These are phyloP conservation scores for Flammula alnicola DNA, from an alignment of 1,284 basidiomycete genomes.

Conservation along the genomic window DNA sequence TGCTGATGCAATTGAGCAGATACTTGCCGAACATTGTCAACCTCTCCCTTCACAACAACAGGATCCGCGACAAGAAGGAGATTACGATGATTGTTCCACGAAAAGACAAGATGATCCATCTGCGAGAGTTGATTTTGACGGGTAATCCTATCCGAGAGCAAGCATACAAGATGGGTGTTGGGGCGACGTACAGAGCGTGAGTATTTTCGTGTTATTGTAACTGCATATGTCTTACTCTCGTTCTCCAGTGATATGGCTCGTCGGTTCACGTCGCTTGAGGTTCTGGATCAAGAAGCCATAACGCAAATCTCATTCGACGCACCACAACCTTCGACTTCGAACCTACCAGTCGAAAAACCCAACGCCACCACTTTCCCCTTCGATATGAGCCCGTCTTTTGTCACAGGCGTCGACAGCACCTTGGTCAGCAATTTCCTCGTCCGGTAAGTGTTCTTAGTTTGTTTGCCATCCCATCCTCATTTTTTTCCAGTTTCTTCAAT, in stretches of 20 bases:
- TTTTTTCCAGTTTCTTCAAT: conserved; percentile 73
- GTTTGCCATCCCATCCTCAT: conserved; percentile 15
- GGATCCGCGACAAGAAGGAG: conserved; percentile 67
- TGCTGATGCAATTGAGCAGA: conserved; percentile 60
- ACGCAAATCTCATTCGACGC: conserved; percentile 75
- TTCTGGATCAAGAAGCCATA: conserved; percentile 79
- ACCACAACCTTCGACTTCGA: conserved; percentile 49
- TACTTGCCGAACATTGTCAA: conserved; percentile 79
- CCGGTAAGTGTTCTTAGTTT: conserved; percentile 51
- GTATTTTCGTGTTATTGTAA: conserved; percentile 27
- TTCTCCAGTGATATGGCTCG: conserved; percentile 67
- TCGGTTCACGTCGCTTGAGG: conserved; percentile 71
- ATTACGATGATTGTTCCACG: conserved; percentile 64
- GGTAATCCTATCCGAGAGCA: conserved; percentile 81
- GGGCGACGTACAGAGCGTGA: conserved; percentile 69
- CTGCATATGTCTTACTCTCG: neutral
- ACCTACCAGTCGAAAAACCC: conserved; percentile 44
- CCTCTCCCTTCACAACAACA: conserved; percentile 81
- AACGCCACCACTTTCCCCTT: conserved; percentile 71
- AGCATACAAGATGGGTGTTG: conserved; percentile 59
- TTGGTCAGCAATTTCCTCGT: conserved; percentile 79
- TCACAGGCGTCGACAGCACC: conserved; percentile 72
- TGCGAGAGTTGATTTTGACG: conserved; percentile 78
- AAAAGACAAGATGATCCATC: conserved; percentile 61
- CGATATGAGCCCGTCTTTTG: conserved; percentile 75